Conservation (phyloP, 2,329 filamentous ascomycete genomes). For the Diaporthe eres region DNA sequence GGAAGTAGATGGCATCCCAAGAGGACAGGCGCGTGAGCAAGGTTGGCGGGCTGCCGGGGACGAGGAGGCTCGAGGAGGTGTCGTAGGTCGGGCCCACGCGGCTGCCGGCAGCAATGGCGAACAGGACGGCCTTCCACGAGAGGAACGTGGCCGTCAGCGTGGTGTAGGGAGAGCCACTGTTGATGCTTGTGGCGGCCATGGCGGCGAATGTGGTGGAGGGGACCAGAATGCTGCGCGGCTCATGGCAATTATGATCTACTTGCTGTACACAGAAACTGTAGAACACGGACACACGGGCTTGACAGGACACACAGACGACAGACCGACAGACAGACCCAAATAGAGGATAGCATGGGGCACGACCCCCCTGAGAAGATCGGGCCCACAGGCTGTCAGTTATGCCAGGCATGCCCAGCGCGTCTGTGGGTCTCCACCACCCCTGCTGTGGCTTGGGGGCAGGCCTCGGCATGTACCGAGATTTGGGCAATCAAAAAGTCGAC, state of each 20-base stretch:
- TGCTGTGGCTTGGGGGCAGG: conserved; percentile 7
- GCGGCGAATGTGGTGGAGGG: conserved; percentile 6
- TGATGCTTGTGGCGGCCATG: conserved; percentile 22
- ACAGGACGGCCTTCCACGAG: conserved; percentile 76
- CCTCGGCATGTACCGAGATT: conserved; percentile 33
- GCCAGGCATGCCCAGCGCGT: not conserved
- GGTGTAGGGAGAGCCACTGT: conserved; percentile 5
- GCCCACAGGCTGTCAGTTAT: not conserved
- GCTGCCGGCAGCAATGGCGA: conserved; percentile 70
- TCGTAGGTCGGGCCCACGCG: conserved; percentile 77
- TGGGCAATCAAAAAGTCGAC: conserved; percentile 28
- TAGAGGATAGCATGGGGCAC: conserved; percentile 28
- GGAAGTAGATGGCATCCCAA: conserved; percentile 88
- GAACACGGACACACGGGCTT: not conserved
- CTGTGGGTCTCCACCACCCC: conserved; percentile 1
- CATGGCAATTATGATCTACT: not conserved
- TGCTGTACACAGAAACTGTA: not conserved
- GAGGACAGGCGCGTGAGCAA: conserved; percentile 73
- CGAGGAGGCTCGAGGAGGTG: conserved; percentile 75
- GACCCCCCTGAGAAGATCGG: conserved; percentile 15
- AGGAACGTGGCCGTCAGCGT: conserved; percentile 62
- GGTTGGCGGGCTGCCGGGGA: conserved; percentile 46
- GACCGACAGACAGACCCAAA: not conserved
- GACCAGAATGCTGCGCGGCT: not conserved
- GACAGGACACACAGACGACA: not conserved